Percentiles rank a stretch among this genome's conserved stretches.
These are phyloP conservation scores for Ophiostoma ips DNA, from an alignment of 2,329 filamentous ascomycete genomes.

Conservation along the genomic window DNA sequence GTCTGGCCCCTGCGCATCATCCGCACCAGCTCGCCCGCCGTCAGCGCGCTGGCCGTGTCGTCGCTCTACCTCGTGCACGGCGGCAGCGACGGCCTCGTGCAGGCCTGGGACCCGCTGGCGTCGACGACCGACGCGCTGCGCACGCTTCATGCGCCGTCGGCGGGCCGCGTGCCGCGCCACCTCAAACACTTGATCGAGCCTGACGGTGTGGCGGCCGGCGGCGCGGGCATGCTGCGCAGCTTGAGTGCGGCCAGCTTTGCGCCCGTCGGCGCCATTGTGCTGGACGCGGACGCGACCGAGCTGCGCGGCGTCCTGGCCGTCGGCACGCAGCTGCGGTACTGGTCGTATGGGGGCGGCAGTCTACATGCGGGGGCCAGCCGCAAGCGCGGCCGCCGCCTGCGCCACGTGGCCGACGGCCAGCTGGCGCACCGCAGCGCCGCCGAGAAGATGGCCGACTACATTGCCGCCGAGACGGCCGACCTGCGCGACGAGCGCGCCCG, in stretches of 20 bases:
- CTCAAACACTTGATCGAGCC: conserved; percentile 33
- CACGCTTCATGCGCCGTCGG: conserved; percentile 75
- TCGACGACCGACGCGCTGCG: conserved; percentile 66
- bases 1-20: conserved; percentile 66
- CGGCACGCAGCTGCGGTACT: conserved; percentile 78
- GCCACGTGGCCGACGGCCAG: conserved; percentile 49
- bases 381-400: conserved; percentile 69
- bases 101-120: conserved; percentile 90
- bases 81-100: conserved; percentile 86
- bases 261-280: conserved; percentile 66
- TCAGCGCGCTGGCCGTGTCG: conserved; percentile 70
- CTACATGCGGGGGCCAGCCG: conserved; percentile 46
- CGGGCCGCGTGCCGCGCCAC: conserved; percentile 67
- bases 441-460: conserved; percentile 64
- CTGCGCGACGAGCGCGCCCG: conserved; percentile 57
- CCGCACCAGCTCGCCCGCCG: conserved; percentile 77
- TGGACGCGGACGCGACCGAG: conserved; percentile 77
- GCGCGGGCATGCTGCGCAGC: conserved; percentile 22
- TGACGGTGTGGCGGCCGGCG: background rate
- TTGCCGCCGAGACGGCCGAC: conserved; percentile 72
- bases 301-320: conserved; percentile 79
- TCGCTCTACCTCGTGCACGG: conserved; percentile 84
- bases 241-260: conserved; percentile 61
- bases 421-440: conserved; percentile 36
- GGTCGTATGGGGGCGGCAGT: conserved; percentile 72